Evolutionary conservation across 345 rosid species (phyloP).

Genomic region (Eucalyptus pauciflora): DNA sequence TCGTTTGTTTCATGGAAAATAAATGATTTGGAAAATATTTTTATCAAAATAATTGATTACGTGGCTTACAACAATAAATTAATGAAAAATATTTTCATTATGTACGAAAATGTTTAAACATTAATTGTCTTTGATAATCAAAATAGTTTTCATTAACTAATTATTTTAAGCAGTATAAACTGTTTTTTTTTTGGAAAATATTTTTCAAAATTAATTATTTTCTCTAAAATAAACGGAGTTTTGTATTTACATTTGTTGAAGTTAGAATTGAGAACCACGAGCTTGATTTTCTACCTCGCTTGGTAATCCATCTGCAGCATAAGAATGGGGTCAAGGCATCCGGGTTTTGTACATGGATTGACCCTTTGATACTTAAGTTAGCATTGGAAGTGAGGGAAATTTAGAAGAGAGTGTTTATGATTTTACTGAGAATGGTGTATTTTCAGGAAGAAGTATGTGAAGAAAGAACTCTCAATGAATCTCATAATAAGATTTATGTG

Average conservation of each 20-base stretch:
- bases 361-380: background rate
- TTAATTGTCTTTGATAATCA: too few relatives aligned
- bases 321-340: background rate
- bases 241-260: background rate
- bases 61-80: background rate
- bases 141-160: background rate
- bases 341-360: background rate
- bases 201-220: background rate
- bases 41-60: background rate
- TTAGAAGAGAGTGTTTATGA: background rate
- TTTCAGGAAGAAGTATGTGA: background rate
- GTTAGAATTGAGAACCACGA: background rate
- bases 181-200: background rate
- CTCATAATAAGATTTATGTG: background rate
- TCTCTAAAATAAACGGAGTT: accelerated
- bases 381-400: background rate
- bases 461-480: background rate
- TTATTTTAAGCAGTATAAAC: background rate
- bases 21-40: background rate
- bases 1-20: accelerated
- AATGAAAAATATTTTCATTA: background rate
- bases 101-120: accelerated
- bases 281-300: background rate
- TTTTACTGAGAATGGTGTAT: background rate
- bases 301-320: background rate